Evolutionary conservation across 1,284 basidiomycete species (phyloP).

Genomic region (Ceratobasidium theobromae): DNA sequence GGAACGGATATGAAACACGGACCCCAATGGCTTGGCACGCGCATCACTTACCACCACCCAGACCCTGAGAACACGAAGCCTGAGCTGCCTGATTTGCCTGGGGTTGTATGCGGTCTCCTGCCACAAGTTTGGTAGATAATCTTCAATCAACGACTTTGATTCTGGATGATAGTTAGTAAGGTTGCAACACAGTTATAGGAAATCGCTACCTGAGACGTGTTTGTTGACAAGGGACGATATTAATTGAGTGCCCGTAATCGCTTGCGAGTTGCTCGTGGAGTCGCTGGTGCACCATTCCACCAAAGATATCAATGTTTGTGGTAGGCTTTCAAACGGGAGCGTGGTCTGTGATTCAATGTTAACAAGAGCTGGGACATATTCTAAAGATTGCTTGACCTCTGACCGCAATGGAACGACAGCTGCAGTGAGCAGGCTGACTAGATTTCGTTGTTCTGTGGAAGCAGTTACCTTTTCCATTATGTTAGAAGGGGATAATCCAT

Average conservation of each 20-base stretch:
- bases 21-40: conserved; percentile 37
- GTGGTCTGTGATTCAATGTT: conserved; percentile 48
- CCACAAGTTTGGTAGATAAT: conserved; percentile 35
- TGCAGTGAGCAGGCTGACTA: conserved; percentile 67
- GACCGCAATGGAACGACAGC: conserved; percentile 61
- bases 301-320: conserved; percentile 55
- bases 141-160: conserved; percentile 38
- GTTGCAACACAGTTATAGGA: background rate
- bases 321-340: conserved; percentile 52
- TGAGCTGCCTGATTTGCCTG: conserved; percentile 29
- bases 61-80: conserved; percentile 52
- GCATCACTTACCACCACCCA: conserved; percentile 68
- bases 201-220: conserved; percentile 56
- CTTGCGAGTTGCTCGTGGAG: conserved; percentile 58
- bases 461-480: conserved; percentile 48
- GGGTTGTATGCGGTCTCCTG: conserved; percentile 12
- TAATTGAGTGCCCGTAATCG: conserved; percentile 59
- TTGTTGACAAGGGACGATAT: conserved; percentile 77
- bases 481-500: background rate
- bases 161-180: background rate
- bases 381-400: conserved; percentile 52
- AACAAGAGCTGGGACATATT: background rate
- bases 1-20: background rate
- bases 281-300: conserved; percentile 59
- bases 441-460: conserved; percentile 55